Evolutionary conservation across 495 filamentous ascomycete genomes (phyloP).

Genomic region (Penicillium canariense): DNA sequence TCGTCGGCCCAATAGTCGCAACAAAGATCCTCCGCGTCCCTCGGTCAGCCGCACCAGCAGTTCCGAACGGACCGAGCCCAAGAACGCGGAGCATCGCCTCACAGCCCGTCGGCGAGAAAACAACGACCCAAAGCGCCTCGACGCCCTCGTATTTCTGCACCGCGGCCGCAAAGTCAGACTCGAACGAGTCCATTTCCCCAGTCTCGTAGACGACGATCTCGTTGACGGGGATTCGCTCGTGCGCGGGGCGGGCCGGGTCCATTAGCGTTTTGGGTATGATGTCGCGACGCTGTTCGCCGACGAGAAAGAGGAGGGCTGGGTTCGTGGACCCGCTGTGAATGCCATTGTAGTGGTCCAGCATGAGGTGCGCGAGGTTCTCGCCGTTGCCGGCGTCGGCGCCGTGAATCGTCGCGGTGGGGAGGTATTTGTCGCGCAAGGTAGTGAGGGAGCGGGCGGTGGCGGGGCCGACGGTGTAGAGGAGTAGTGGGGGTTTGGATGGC

Average conservation of each 20-base stretch:
- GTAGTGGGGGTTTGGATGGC: slow-evolving; percentile 43
- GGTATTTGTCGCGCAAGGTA: slow-evolving; percentile 47
- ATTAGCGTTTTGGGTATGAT: slow-evolving; percentile 80
- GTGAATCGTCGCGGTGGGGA: slow-evolving; percentile 54
- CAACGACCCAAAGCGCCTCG: slow-evolving; percentile 70
- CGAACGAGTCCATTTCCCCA: slow-evolving; percentile 71
- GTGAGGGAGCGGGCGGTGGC: slow-evolving; percentile 75
- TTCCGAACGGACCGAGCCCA: slow-evolving; percentile 28
- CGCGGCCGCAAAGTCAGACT: slow-evolving; percentile 54
- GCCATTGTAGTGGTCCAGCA: slow-evolving; percentile 67
- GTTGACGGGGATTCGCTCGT: slow-evolving; percentile 58
- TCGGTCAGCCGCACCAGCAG: slow-evolving; percentile 16
- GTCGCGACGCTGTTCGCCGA: slow-evolving; percentile 82
- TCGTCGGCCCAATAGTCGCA: slow-evolving; percentile 93
- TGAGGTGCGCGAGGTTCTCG: slow-evolving; percentile 70
- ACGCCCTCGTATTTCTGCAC: slow-evolving; percentile 17
- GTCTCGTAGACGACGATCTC: slow-evolving; percentile 87
- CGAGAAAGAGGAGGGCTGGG: slow-evolving; percentile 75
- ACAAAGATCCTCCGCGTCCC: slow-evolving; percentile 50
- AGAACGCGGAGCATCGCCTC: slow-evolving; percentile 73
- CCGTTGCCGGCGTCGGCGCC: slow-evolving; percentile 82
- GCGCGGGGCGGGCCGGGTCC: slow-evolving; percentile 38
- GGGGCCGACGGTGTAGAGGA: slow-evolving; percentile 88
- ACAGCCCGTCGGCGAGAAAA: slow-evolving; percentile 91
- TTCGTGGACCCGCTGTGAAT: slow-evolving; percentile 27